Conservation (phyloP, 2,329 filamentous ascomycete genomes). For the Malbranchea cinnamomea region DNA sequence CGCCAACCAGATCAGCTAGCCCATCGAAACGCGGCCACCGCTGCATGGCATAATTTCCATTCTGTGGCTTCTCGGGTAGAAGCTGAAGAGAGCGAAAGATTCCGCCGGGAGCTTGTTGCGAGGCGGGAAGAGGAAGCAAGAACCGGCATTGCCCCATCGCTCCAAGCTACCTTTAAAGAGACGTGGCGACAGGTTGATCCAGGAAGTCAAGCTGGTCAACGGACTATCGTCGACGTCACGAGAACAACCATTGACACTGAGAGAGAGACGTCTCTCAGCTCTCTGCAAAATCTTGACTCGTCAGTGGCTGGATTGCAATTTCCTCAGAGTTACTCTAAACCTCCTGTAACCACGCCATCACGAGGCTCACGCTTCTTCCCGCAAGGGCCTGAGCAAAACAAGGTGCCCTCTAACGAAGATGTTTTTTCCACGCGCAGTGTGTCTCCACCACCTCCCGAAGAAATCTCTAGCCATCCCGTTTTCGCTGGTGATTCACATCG, state of each 20-base stretch:
- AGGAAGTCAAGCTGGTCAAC: conserved; percentile 26
- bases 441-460: conserved; percentile 44
- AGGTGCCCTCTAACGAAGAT: conserved; percentile 19
- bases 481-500: conserved; percentile 35
- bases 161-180: conserved; percentile 26
- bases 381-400: conserved; percentile 22
- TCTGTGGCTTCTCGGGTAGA: conserved; percentile 25
- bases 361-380: conserved; percentile 37
- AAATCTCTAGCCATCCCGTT: conserved; percentile 39
- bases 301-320: conserved; percentile 22
- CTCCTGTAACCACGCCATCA: conserved; percentile 19
- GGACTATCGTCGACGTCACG: conserved; percentile 24
- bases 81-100: conserved; percentile 25
- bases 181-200: conserved; percentile 32
- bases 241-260: conserved; percentile 17
- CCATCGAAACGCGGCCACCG: conserved; percentile 16
- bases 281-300: conserved; percentile 23
- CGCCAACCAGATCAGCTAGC: conserved; percentile 19
- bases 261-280: conserved; percentile 16
- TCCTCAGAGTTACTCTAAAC: conserved; percentile 19
- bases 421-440: conserved; percentile 22
- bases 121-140: conserved; percentile 23
- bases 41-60: conserved; percentile 33
- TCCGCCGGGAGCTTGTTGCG: conserved; percentile 25
- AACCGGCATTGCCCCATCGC: conserved; percentile 17